Evolutionary conservation across 2,329 filamentous ascomycete genomes (phyloP), one percentile per base, ranked within the genome.

Genomic region (Ceratocystis colombiana): DNA sequence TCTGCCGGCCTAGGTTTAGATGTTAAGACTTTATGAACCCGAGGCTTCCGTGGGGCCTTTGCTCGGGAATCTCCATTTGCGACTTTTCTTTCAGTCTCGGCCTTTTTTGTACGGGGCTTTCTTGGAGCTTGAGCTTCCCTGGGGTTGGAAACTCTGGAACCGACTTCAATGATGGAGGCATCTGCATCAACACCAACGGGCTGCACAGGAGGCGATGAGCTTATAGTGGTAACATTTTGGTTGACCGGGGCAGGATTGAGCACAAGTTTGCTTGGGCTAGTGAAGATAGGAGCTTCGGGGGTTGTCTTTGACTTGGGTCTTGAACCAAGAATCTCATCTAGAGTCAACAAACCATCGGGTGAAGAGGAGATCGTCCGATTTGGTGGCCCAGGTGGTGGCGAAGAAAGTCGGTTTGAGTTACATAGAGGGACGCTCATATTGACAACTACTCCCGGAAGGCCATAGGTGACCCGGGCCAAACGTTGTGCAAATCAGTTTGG

Each of bases 91-190:
- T 68, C 37, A 8, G 15, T 44, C 20, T n/a, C 45, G 3, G 55
- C 17, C 45, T 68, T 66, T 44, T 64, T 64, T 6, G 25, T 28
- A 5, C 59, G 46, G 5, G 61, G 50, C n/a, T 44, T 67, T 67
- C 7, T 46, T 20, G 7, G 33, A 55, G 20, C 53, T 37, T 22
- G 30, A 33, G 25, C 59, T 37, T 46, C 17, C 48, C 33, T 64
- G 8, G 28, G 12, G 22, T 48, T 66, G 33, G 55, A 64, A 50
- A 55, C 64, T 30, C 44, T 50, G 22, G 8, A 20, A 2, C 50
- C n/a, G 17, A 67, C 50, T 45, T 69, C 66, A 33, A 67, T 62
- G 25, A 69, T 10, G 3, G 68, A 67, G 5, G 25, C 46, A 61
- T 69, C 64, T 28, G 28, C 45, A 7, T 22, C 46, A 20, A 30